These are phyloP conservation scores for Curvularia lunata DNA, from an alignment of 2,329 filamentous ascomycete genomes.

Conservation along the genomic window DNA sequence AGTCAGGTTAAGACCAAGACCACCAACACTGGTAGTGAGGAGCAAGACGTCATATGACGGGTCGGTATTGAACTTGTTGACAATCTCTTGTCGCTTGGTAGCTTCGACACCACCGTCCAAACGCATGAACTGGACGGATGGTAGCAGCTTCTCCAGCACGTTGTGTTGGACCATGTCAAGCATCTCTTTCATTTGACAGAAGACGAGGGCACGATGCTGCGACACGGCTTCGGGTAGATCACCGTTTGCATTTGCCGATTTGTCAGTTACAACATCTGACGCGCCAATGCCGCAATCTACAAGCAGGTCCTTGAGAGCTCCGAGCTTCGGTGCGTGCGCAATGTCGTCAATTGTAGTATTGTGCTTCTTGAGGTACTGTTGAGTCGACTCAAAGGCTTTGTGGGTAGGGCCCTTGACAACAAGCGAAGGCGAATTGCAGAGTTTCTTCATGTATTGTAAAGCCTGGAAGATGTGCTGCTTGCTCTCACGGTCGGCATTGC, in stretches of 20 bases:
- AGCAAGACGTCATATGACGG: conserved; percentile 94
- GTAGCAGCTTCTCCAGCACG: conserved; percentile 88
- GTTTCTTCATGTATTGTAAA: conserved; percentile 98
- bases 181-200: conserved; percentile 99
- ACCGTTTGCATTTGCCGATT: conserved; percentile 56
- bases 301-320: conserved; percentile 86
- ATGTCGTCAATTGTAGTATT: conserved; percentile 84
- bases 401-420: conserved; percentile 90
- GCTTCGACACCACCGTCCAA: conserved; percentile 93
- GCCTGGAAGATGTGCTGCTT: conserved; percentile 99
- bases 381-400: conserved; percentile 86
- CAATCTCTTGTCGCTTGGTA: conserved; percentile 92
- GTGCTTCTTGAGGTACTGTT: conserved; percentile 77
- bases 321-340: conserved; percentile 88
- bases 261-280: conserved; percentile 48
- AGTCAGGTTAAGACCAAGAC: conserved; percentile 91
- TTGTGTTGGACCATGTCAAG: conserved; percentile 97
- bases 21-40: conserved; percentile 93
- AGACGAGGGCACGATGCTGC: conserved; percentile 92
- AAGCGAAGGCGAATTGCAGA: conserved; percentile 95
- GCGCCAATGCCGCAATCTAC: conserved; percentile 97
- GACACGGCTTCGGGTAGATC: conserved; percentile 83
- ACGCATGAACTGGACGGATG: conserved; percentile 90
- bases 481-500: conserved; percentile 80
- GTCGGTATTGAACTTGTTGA: conserved; percentile 98